A percentile compares a stretch with the other conserved stretches of the same genome.
phyloP scores from a whole-genome alignment of 202 grass and related monocot species.

The Zoysia matrella region DNA sequence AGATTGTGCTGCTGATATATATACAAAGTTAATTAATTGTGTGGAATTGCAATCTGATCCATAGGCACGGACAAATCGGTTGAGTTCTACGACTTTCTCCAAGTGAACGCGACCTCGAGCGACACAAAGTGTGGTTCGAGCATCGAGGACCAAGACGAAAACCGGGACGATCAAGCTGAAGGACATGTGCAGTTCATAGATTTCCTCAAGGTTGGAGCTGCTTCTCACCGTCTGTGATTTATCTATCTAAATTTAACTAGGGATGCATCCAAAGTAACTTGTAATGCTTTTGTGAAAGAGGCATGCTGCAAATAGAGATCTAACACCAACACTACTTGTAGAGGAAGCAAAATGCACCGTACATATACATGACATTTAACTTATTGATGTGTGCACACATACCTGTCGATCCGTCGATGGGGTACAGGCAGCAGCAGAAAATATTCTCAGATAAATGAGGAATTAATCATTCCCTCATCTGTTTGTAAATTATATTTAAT shows the following conservation, averaged over 20 bases:
- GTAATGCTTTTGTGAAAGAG: slow-evolving; percentile 62
- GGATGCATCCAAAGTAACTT: slow-evolving; percentile 58
- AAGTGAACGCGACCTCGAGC: slow-evolving; percentile 78
- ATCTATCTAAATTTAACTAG: slow-evolving; percentile 63
- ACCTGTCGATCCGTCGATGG: not conserved
- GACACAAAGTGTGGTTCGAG: slow-evolving; percentile 84
- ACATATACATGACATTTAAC: slow-evolving; percentile 66
- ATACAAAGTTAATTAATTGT: not conserved
- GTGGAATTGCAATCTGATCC: not conserved
- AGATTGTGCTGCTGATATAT: not conserved
- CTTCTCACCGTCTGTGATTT: slow-evolving; percentile 56
- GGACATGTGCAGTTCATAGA: slow-evolving; percentile 72
- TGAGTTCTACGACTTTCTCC: slow-evolving; percentile 94
- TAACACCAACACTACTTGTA: slow-evolving; percentile 60
- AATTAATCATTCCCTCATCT: slow-evolving; percentile 26
- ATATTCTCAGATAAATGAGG: slow-evolving; percentile 37
- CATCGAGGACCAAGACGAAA: slow-evolving; percentile 80
- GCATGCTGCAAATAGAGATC: slow-evolving; percentile 47
- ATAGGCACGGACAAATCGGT: slow-evolving; percentile 64
- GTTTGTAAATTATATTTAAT: slow-evolving; percentile 52
- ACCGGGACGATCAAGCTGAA: slow-evolving; percentile 50
- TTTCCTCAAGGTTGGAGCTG: slow-evolving; percentile 81
- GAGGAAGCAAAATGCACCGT: slow-evolving; percentile 55
- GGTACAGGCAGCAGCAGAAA: slow-evolving; percentile 24
- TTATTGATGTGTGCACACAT: slow-evolving; percentile 54